phyloP scores from a whole-genome alignment of 129 eudicot genomes.

The Flaveria linearis region DNA sequence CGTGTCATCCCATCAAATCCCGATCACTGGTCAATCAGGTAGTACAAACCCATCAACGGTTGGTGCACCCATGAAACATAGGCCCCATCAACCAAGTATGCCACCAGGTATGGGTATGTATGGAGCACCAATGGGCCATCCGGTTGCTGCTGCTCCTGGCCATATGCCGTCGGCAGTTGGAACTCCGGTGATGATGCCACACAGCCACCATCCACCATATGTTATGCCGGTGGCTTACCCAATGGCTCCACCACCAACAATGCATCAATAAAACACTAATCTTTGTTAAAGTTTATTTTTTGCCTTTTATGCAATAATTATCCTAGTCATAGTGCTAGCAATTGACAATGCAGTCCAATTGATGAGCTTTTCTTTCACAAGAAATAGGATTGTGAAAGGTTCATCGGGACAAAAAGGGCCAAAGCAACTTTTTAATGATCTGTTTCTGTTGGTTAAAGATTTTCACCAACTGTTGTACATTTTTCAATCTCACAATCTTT shows the following conservation, averaged over 20 bases:
- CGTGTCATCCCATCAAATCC: slow-evolving; percentile 61
- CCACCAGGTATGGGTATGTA: slow-evolving; percentile 77
- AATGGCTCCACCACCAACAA: slow-evolving; percentile 83
- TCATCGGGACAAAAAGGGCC: slow-evolving; percentile 39
- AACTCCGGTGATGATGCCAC: slow-evolving; percentile 89
- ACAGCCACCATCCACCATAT: slow-evolving; percentile 68
- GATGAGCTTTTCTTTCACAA: slow-evolving; percentile 49
- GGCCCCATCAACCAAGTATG: slow-evolving; percentile 50
- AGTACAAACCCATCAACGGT: slow-evolving; percentile 45
- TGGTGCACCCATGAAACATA: slow-evolving; percentile 56
- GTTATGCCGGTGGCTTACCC: slow-evolving; percentile 84
- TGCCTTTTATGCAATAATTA: slow-evolving; percentile 38
- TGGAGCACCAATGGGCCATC: slow-evolving; percentile 90
- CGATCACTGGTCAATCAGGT: slow-evolving; percentile 82
- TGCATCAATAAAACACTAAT: slow-evolving; percentile 51
- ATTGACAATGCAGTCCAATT: slow-evolving; percentile 35
- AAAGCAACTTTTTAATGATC: slow-evolving; percentile 40
- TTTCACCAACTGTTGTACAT: slow-evolving; percentile 48
- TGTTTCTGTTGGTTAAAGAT: slow-evolving; percentile 47
- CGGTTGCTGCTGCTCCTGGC: slow-evolving; percentile 63
- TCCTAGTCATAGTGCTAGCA: slow-evolving; percentile 41
- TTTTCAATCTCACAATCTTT: slow-evolving; percentile 34
- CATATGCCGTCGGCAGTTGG: slow-evolving; percentile 92
- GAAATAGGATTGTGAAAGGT: slow-evolving; percentile 42
- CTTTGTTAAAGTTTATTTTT: neutral